Evolutionary conservation across 805 yeast genomes (phyloP).

Genomic region (Metschnikowia bowlesiae): DNA sequence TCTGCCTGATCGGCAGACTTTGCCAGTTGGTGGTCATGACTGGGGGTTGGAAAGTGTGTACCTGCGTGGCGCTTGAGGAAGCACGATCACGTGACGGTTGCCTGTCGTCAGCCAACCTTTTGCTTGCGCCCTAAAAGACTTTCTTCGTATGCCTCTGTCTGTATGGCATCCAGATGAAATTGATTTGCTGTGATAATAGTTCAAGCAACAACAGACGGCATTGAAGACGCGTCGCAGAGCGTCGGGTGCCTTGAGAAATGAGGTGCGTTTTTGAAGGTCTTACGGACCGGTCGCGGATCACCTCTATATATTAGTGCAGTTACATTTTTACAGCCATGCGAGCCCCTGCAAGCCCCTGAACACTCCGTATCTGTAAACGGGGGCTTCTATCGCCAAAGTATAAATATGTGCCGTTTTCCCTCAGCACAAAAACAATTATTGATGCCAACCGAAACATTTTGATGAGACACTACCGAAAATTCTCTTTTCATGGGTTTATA

Average conservation of each 20-base stretch:
- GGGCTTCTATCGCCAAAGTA: too few relatives aligned
- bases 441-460: too few relatives aligned
- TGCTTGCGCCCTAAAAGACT: background rate
- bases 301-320: background rate
- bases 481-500: too few relatives aligned
- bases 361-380: background rate
- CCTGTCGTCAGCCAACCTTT: background rate
- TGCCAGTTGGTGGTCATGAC: conserved; percentile 8
- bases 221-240: background rate
- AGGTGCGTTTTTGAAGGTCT: background rate
- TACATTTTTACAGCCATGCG: background rate
- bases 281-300: background rate
- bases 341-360: background rate
- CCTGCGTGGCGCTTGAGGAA: background rate
- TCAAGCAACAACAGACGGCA: background rate
- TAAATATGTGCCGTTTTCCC: too few relatives aligned
- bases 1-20: conserved; percentile 13
- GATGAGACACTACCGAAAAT: too few relatives aligned
- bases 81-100: background rate
- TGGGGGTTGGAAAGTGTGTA: background rate
- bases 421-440: too few relatives aligned
- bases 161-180: too few relatives aligned
- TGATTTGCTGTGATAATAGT: background rate
- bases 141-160: too few relatives aligned
- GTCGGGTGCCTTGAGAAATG: background rate